These are phyloP conservation scores for Aspergillus bombycis DNA, from an alignment of 2,329 filamentous ascomycete genomes.

Conservation along the genomic window DNA sequence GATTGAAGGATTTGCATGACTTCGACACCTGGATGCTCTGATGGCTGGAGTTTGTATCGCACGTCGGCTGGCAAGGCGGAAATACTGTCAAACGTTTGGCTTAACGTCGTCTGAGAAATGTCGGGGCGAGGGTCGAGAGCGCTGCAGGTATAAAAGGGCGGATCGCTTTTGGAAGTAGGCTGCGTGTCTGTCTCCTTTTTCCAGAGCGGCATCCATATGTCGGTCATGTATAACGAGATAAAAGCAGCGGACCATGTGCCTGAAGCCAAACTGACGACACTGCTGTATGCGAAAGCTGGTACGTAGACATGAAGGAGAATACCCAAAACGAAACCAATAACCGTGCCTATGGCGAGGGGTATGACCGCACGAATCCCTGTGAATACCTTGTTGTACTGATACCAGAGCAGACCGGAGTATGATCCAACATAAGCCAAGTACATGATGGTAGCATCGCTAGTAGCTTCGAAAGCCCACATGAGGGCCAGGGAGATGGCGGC, in stretches of 20 bases:
- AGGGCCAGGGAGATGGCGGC: conserved; percentile 53
- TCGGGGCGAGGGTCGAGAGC: conserved; percentile 48
- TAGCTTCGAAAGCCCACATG: conserved; percentile 56
- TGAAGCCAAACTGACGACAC: conserved; percentile 52
- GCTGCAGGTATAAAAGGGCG: conserved; percentile 48
- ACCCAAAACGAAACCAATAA: conserved; percentile 53
- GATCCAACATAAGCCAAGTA: conserved; percentile 54
- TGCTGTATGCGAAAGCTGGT: conserved; percentile 48
- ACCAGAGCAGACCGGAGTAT: conserved; percentile 53
- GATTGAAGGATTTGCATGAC: conserved; percentile 47
- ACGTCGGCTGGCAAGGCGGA: conserved; percentile 46
- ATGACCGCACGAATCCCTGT: conserved; percentile 53
- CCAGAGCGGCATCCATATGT: conserved; percentile 51
- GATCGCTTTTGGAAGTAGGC: neutral
- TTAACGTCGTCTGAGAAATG: conserved; percentile 55
- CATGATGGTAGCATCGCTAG: conserved; percentile 48
- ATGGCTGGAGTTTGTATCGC: conserved; percentile 46
- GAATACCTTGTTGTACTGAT: conserved; percentile 53
- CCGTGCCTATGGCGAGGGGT: conserved; percentile 49
- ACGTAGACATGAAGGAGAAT: conserved; percentile 44
- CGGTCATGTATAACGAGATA: conserved; percentile 53
- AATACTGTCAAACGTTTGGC: conserved; percentile 49
- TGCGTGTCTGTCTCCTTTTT: conserved; percentile 13
- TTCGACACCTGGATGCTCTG: conserved; percentile 48
- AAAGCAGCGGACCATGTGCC: conserved; percentile 58